phyloP scores from a whole-genome alignment of 164 flowering plant genomes.

The Chloranthus sessilifolius region DNA sequence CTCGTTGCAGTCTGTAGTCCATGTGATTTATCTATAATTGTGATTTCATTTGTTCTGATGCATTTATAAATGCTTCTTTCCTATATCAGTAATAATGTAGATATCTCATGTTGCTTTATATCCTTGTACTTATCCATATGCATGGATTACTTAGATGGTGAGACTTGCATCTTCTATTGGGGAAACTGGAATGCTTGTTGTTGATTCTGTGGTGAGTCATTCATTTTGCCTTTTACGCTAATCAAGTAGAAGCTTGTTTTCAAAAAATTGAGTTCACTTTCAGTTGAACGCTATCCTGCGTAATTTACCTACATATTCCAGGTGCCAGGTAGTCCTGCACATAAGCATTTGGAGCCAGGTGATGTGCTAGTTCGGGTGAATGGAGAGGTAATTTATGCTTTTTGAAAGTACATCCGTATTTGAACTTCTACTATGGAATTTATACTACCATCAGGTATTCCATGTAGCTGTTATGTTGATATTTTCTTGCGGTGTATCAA shows the following conservation, averaged over 20 bases:
- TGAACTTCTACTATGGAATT: not conserved
- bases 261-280: not conserved
- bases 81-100: not conserved
- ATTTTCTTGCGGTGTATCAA: too few species aligned
- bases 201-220: constrained; percentile 83
- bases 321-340: constrained; percentile 97
- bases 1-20: too few species aligned
- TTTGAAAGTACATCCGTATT: not conserved
- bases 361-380: constrained; percentile 85
- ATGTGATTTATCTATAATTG: too few species aligned
- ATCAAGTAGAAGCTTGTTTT: not conserved
- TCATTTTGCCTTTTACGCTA: not conserved
- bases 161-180: constrained; percentile 73
- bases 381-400: constrained; percentile 58
- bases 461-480: too few species aligned
- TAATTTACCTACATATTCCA: constrained; percentile 24
- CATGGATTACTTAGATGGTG: constrained; percentile 51
- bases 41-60: too few species aligned
- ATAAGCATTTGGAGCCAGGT: constrained; percentile 86
- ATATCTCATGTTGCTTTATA: not conserved
- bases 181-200: constrained; percentile 98
- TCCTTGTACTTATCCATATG: constrained; percentile 2
- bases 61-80: not conserved
- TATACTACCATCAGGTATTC: too few species aligned
- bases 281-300: not conserved